phyloP scores from a whole-genome alignment of 805 yeast genomes.

The Yarrowia osloensis region DNA sequence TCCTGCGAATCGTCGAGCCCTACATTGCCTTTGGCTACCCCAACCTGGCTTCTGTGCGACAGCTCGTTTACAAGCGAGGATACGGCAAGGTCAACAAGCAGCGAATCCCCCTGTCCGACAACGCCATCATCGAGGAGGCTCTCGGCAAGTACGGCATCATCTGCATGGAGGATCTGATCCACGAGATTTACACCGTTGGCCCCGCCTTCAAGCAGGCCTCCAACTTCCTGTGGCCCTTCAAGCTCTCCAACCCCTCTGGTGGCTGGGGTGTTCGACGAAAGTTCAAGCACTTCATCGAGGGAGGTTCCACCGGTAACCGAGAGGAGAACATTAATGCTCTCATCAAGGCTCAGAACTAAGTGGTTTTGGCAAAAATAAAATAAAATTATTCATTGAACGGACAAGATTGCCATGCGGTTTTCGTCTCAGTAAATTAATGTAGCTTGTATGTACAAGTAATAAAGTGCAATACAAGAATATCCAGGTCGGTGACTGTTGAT shows the following conservation, averaged over 20 bases:
- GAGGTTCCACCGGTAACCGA: slow-evolving; percentile 84
- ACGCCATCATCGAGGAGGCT: slow-evolving; percentile 67
- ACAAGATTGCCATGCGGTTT: not conserved
- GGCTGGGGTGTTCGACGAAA: slow-evolving; percentile 81
- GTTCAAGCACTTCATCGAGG: slow-evolving; percentile 82
- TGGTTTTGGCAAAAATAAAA: not conserved
- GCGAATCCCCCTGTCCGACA: slow-evolving; percentile 70
- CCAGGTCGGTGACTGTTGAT: no score
- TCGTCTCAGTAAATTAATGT: slow-evolving; percentile 12
- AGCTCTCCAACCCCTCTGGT: slow-evolving; percentile 78
- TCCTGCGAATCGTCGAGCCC: slow-evolving; percentile 76
- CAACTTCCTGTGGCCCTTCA: slow-evolving; percentile 86
- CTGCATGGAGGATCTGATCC: slow-evolving; percentile 75
- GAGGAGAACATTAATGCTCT: slow-evolving; percentile 75
- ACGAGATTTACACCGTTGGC: slow-evolving; percentile 80
- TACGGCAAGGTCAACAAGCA: slow-evolving; percentile 80
- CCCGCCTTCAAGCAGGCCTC: slow-evolving; percentile 84
- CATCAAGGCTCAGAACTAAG: slow-evolving; percentile 69
- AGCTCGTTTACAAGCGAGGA: slow-evolving; percentile 80
- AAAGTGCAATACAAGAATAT: slow-evolving; percentile 23
- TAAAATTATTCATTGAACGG: slow-evolving; percentile 29
- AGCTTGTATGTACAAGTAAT: slow-evolving; percentile 26
- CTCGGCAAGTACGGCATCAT: slow-evolving; percentile 75
- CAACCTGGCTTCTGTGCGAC: slow-evolving; percentile 68
- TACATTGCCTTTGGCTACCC: slow-evolving; percentile 84